phyloP scores from a whole-genome alignment of 306 rosid genomes.

The Glycine latifolia region DNA sequence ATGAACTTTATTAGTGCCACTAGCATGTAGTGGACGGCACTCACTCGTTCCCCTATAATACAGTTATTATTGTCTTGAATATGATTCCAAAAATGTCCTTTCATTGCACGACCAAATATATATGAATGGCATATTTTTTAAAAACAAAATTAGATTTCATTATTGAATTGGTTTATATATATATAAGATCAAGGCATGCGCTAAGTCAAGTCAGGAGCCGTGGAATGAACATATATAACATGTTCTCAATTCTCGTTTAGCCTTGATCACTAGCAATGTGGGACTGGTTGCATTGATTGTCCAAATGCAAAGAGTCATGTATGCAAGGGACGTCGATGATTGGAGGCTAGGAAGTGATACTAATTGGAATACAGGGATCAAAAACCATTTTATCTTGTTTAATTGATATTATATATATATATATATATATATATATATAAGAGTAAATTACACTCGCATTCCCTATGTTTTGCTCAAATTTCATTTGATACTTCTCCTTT shows the following conservation, averaged over 20 bases:
- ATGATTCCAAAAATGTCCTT: not conserved
- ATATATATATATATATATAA: too few species aligned
- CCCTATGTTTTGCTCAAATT: too few species aligned
- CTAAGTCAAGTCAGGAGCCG: not conserved
- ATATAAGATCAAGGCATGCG: slow-evolving; percentile 6
- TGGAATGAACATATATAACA: slow-evolving; percentile 2
- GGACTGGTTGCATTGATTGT: not conserved
- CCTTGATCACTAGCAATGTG: not conserved
- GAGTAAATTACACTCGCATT: too few species aligned
- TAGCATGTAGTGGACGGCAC: slow-evolving; percentile 2
- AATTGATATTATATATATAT: not conserved
- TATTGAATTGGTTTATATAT: not conserved
- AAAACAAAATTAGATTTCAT: slow-evolving; percentile 19
- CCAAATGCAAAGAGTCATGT: slow-evolving; percentile 2
- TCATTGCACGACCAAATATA: not conserved
- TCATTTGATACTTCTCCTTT: too few species aligned
- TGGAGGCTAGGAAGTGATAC: not conserved
- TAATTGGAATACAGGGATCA: slow-evolving; percentile 15
- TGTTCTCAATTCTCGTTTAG: not conserved
- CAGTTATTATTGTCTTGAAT: not conserved
- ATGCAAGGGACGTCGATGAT: slow-evolving; percentile 27
- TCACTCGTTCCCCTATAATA: not conserved
- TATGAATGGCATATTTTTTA: slow-evolving; percentile 21
- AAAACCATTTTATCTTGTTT: slow-evolving; percentile 18
- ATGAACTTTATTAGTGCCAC: slow-evolving; percentile 7